These are phyloP conservation scores for Entelexis sorbosivorans DNA, from an alignment of 1,139 yeast species.

Conservation along the genomic window DNA sequence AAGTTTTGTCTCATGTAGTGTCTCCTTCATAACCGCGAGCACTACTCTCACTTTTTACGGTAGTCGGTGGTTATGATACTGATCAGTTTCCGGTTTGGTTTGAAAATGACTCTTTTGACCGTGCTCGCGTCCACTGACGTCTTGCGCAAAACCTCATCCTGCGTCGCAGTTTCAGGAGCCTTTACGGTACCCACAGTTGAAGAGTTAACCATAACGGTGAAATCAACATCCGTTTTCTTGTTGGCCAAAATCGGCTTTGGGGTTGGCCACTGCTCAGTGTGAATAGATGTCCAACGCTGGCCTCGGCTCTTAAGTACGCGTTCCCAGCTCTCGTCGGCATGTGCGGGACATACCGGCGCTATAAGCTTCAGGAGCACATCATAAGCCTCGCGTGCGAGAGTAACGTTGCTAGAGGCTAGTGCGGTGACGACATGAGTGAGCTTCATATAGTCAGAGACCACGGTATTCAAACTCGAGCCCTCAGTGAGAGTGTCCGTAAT, in stretches of 20 bases:
- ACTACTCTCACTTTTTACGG: neutral
- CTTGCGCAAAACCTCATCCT: slow-evolving; percentile 14
- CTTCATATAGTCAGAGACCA: slow-evolving; percentile 84
- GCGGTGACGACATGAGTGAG: slow-evolving; percentile 46
- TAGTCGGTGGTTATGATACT: slow-evolving; percentile 9
- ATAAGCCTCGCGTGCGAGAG: slow-evolving; percentile 36
- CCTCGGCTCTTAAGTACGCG: slow-evolving; percentile 32
- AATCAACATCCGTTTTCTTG: slow-evolving; percentile 7
- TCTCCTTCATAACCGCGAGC: neutral
- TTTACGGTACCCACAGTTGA: neutral
- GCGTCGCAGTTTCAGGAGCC: slow-evolving; percentile 5
- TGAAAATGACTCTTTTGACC: slow-evolving; percentile 12
- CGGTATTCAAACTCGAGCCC: slow-evolving; percentile 63
- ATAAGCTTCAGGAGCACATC: slow-evolving; percentile 46
- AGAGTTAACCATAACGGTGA: slow-evolving; percentile 21
- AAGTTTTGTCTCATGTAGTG: too few relatives aligned
- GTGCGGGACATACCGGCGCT: slow-evolving; percentile 70
- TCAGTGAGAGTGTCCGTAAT: slow-evolving; percentile 51
- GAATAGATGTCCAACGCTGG: slow-evolving; percentile 42
- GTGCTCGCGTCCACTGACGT: neutral
- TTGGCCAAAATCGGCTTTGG: slow-evolving; percentile 10
- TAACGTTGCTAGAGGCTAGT: slow-evolving; percentile 29
- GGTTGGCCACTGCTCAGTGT: slow-evolving; percentile 32
- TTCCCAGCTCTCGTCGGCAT: slow-evolving; percentile 78
- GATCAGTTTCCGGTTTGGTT: slow-evolving; percentile 15